Percentiles rank a stretch among this genome's conserved stretches.
Conservation (phyloP, 2,329 filamentous ascomycete genomes). For the Dothistroma pini region DNA sequence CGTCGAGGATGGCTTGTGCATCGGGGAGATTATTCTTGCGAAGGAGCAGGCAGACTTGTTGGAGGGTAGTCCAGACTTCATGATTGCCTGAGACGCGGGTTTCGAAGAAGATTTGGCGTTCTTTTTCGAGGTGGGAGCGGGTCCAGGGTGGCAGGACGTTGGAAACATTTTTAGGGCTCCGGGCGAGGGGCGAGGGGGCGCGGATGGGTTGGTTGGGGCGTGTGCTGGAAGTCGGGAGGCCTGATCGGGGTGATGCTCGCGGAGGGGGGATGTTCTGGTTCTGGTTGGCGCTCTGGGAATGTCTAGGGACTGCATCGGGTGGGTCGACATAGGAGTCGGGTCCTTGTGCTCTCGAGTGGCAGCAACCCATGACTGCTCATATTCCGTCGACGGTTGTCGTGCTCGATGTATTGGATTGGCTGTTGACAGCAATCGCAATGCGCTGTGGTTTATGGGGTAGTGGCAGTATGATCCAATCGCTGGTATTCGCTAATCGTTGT, state of each 20-base stretch:
- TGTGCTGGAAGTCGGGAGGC: neutral
- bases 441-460: neutral
- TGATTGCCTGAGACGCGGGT: conserved; percentile 73
- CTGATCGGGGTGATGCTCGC: neutral
- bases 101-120: conserved; percentile 84
- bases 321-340: neutral
- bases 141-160: conserved; percentile 57
- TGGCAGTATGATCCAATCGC: neutral
- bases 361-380: conserved; percentile 8
- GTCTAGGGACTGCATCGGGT: neutral
- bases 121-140: conserved; percentile 60
- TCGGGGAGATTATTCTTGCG: conserved; percentile 49
- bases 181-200: conserved; percentile 22
- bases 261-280: neutral
- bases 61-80: conserved; percentile 78
- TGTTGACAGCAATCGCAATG: neutral
- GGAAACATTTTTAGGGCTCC: conserved; percentile 20
- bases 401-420: neutral
- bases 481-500: neutral
- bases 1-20: conserved; percentile 77
- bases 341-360: neutral
- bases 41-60: conserved; percentile 63
- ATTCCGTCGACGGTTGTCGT: neutral
- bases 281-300: neutral
- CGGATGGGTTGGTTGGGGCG: conserved; percentile 29